These are phyloP conservation scores for Gynostemma pentaphyllum DNA, from an alignment of 306 rosid genomes.

Conservation along the genomic window DNA sequence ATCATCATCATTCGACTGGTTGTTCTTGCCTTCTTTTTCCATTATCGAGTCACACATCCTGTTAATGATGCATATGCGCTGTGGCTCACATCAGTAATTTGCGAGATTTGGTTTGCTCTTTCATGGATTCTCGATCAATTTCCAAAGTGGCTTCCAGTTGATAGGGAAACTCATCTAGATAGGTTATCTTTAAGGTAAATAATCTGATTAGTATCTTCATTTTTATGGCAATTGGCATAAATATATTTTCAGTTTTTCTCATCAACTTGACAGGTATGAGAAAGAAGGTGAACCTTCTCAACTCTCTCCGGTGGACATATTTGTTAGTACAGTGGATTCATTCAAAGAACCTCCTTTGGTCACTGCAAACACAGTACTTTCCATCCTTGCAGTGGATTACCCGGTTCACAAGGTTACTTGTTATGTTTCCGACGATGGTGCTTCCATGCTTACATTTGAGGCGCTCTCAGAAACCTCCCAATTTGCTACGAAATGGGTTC, in stretches of 20 bases:
- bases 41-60: conserved; percentile 44
- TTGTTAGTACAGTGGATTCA: conserved; percentile 54
- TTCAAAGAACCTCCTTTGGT: conserved; percentile 49
- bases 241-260: no score
- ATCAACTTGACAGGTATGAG: conserved; percentile 37
- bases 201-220: neutral
- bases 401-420: conserved; percentile 59
- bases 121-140: conserved; percentile 67
- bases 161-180: conserved; percentile 50
- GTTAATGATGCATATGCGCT: conserved; percentile 45
- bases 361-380: conserved; percentile 61
- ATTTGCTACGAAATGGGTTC: conserved; percentile 70
- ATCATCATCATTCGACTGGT: conserved; percentile 46
- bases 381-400: conserved; percentile 57
- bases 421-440: conserved; percentile 68
- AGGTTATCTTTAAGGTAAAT: conserved; percentile 49
- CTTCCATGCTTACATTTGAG: conserved; percentile 59
- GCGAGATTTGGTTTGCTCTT: conserved; percentile 64
- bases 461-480: conserved; percentile 53
- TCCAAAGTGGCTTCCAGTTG: conserved; percentile 54
- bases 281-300: conserved; percentile 46
- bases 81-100: conserved; percentile 52
- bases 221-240: neutral
- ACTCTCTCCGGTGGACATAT: conserved; percentile 39
- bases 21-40: conserved; percentile 57